phyloP scores from a whole-genome alignment of 164 flowering plant genomes.

The Warburgia ugandensis region DNA sequence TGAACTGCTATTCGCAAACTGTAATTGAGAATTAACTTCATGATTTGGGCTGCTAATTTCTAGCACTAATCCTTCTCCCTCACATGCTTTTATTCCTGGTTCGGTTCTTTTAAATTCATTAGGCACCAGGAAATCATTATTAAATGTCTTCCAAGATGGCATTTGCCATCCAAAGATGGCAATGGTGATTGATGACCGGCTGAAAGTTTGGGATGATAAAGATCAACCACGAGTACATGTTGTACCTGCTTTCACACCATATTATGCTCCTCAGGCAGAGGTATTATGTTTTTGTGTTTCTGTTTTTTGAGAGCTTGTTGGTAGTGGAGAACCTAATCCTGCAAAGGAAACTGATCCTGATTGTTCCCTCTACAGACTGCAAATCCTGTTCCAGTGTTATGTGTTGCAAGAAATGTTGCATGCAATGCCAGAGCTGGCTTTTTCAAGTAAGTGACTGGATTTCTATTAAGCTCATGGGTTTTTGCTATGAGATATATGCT shows the following conservation, averaged over 20 bases:
- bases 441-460: slow-evolving; percentile 60
- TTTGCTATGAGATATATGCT: background rate
- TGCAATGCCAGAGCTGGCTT: slow-evolving; percentile 94
- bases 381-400: slow-evolving; percentile 81
- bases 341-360: background rate
- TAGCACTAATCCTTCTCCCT: no score
- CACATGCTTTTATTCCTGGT: no score
- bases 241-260: slow-evolving; percentile 92
- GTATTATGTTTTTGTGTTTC: slow-evolving; percentile 24
- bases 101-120: slow-evolving; percentile 1
- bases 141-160: slow-evolving; percentile 73
- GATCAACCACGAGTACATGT: slow-evolving; percentile 97
- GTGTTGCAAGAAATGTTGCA: slow-evolving; percentile 98
- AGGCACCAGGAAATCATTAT: slow-evolving; percentile 87
- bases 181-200: slow-evolving; percentile 97
- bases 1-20: no score
- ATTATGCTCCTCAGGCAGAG: slow-evolving; percentile 99
- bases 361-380: slow-evolving; percentile 45
- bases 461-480: background rate
- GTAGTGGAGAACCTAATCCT: background rate
- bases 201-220: slow-evolving; percentile 92
- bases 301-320: background rate
- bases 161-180: slow-evolving; percentile 96
- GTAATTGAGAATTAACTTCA: no score
- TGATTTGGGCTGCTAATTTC: no score